A percentile compares a stretch with the other conserved stretches of the same genome.
Conservation (phyloP, 305 asterid species). For the Fraxinus latifolia region DNA sequence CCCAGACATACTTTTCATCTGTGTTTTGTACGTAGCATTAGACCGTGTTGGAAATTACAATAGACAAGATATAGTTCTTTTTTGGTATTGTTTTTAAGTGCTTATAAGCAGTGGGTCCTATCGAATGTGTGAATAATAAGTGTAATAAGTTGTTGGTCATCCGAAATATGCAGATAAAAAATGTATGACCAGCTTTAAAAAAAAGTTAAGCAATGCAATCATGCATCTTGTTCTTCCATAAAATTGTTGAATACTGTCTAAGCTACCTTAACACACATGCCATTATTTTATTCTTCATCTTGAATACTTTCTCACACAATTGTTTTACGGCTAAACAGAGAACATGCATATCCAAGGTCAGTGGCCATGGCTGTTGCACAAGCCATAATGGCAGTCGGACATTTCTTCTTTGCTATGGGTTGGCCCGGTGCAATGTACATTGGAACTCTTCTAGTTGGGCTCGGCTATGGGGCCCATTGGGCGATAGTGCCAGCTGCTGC, state of each 20-base stretch:
- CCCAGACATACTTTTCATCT: neutral
- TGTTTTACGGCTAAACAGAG: slow-evolving; percentile 27
- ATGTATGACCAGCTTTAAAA: neutral
- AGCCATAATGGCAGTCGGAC: slow-evolving; percentile 50
- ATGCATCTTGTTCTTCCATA: neutral
- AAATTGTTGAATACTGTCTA: neutral
- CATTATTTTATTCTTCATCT: neutral
- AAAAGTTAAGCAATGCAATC: neutral
- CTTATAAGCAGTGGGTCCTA: neutral
- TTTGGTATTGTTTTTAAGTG: neutral
- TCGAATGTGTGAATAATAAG: neutral
- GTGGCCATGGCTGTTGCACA: slow-evolving; percentile 52
- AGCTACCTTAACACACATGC: neutral
- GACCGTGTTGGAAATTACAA: neutral
- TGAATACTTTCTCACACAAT: slow-evolving; percentile 11
- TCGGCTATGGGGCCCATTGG: slow-evolving; percentile 69
- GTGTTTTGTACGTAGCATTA: neutral
- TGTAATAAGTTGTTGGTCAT: neutral
- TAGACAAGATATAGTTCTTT: neutral
- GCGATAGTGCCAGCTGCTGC: slow-evolving; percentile 59
- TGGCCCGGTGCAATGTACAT: slow-evolving; percentile 62
- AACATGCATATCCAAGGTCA: slow-evolving; percentile 56
- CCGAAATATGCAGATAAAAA: neutral
- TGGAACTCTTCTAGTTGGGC: slow-evolving; percentile 59
- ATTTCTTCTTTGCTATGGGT: slow-evolving; percentile 54